Percentiles rank a stretch among this genome's conserved stretches.
These are phyloP conservation scores for Naganishia vishniacii DNA, from an alignment of 768 basidiomycete genomes.

Conservation along the genomic window DNA sequence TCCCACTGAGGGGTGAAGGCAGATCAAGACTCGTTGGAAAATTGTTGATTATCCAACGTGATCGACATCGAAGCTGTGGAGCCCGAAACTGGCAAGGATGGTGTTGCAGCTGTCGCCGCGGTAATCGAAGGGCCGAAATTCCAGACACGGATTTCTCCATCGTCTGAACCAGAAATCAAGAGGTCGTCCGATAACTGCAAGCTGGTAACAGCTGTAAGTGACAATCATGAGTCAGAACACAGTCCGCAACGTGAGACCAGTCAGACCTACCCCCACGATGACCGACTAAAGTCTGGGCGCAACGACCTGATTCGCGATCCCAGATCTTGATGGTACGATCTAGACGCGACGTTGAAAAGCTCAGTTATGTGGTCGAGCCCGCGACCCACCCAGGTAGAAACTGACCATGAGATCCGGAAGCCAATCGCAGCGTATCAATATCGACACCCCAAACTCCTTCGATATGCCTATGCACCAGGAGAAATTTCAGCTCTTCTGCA, in stretches of 20 bases:
- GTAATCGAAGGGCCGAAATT: conserved; percentile 48
- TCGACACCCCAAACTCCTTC: conserved; percentile 98
- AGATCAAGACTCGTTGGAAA: too few species aligned
- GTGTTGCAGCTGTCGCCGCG: not conserved
- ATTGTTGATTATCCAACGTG: too few species aligned
- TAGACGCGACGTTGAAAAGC: conserved; percentile 9
- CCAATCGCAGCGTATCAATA: conserved; percentile 81
- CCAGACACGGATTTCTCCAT: conserved; percentile 82
- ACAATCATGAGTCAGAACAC: too few species aligned
- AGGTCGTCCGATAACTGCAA: conserved; percentile 87
- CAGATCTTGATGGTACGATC: conserved; percentile 64
- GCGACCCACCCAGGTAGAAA: conserved; percentile 24
- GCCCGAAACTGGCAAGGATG: not conserved
- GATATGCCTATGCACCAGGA: conserved; percentile 57
- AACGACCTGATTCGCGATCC: conserved; percentile 82
- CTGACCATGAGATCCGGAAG: conserved; percentile 85
- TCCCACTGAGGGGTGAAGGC: too few species aligned
- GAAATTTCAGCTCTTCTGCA: not conserved
- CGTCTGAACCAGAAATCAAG: conserved; percentile 93
- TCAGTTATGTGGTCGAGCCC: conserved; percentile 15
- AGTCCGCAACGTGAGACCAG: too few species aligned
- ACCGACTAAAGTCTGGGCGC: conserved; percentile 82
- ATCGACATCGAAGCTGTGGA: not conserved
- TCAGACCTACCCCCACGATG: conserved; percentile 63
- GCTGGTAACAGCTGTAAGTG: conserved; percentile 68